These are phyloP conservation scores for Naganishia sp. DNA, from an alignment of 1,284 basidiomycete genomes.

Conservation along the genomic window DNA sequence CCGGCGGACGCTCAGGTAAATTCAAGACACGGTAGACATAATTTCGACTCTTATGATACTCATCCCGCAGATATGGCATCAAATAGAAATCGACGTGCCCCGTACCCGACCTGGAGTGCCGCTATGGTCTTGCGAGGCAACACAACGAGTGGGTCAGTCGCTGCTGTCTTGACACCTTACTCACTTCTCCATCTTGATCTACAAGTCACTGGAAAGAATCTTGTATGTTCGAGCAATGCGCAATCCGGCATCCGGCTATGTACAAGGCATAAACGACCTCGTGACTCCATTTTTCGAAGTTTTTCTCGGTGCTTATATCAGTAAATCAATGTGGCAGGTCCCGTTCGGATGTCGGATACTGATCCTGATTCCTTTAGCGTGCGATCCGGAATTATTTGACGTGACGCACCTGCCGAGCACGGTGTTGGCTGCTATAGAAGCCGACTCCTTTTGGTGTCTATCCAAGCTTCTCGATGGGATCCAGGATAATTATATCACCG, in stretches of 20 bases:
- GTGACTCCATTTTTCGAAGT: constrained; percentile 94
- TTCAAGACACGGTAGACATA: neutral
- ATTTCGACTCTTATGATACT: neutral
- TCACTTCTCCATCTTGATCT: neutral
- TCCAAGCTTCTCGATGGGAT: constrained; percentile 91
- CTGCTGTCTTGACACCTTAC: constrained; percentile 29
- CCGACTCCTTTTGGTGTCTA: constrained; percentile 95
- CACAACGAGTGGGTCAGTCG: constrained; percentile 69
- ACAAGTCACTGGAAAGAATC: constrained; percentile 84
- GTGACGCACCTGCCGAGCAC: constrained; percentile 68
- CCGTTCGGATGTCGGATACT: neutral
- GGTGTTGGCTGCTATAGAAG: constrained; percentile 80
- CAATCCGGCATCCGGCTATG: constrained; percentile 93
- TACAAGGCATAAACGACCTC: constrained; percentile 96
- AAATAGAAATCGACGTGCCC: constrained; percentile 95
- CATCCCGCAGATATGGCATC: constrained; percentile 81
- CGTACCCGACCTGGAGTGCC: constrained; percentile 86
- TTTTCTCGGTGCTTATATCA: constrained; percentile 83
- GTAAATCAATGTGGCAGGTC: constrained; percentile 55
- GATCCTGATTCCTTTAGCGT: constrained; percentile 58
- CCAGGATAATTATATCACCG: constrained; percentile 94
- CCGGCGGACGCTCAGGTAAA: constrained; percentile 72
- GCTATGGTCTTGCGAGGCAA: constrained; percentile 82
- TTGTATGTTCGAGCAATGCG: constrained; percentile 97
- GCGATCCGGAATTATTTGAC: constrained; percentile 84